Evolutionary conservation across 257 asterid species (phyloP).

Genomic region (Craterostigma plantagineum): DNA sequence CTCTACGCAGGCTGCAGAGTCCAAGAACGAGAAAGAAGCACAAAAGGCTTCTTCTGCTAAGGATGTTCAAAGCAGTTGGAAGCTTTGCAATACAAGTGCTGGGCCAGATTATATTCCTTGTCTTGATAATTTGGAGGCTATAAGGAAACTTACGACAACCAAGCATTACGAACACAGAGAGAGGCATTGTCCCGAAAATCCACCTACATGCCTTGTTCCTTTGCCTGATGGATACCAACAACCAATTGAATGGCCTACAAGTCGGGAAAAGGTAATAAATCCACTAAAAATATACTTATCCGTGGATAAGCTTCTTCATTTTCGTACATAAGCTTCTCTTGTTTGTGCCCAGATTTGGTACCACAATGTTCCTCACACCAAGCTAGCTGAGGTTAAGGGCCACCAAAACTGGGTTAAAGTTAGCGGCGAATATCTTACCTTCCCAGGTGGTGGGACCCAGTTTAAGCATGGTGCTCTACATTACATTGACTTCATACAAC

Average conservation of each 20-base stretch:
- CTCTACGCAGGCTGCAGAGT: conserved; percentile 68
- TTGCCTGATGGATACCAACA: conserved; percentile 70
- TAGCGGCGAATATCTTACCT: conserved; percentile 78
- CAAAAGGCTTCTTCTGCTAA: conserved; percentile 39
- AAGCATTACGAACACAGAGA: conserved; percentile 96
- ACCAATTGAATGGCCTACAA: conserved; percentile 72
- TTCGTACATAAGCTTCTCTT: conserved; percentile 6
- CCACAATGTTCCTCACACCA: conserved; percentile 87
- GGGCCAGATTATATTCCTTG: conserved; percentile 93
- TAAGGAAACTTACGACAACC: conserved; percentile 42
- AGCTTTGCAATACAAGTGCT: conserved; percentile 67
- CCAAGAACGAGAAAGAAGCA: conserved; percentile 60
- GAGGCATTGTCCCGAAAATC: conserved; percentile 82
- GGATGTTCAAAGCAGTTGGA: conserved; percentile 44
- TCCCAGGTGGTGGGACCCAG: conserved; percentile 99
- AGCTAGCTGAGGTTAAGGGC: conserved; percentile 78
- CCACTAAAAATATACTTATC: not conserved
- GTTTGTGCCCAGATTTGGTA: conserved; percentile 99
- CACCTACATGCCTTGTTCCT: conserved; percentile 90
- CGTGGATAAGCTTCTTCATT: not conserved
- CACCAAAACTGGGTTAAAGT: conserved; percentile 97
- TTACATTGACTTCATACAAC: conserved; percentile 85
- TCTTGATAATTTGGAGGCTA: conserved; percentile 72
- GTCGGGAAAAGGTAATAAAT: conserved; percentile 68
- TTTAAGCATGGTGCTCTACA: conserved; percentile 96